A percentile compares a stretch with the other conserved stretches of the same genome.
Conservation (phyloP, 805 yeast species). For the Starmerella gropengiesseri region DNA sequence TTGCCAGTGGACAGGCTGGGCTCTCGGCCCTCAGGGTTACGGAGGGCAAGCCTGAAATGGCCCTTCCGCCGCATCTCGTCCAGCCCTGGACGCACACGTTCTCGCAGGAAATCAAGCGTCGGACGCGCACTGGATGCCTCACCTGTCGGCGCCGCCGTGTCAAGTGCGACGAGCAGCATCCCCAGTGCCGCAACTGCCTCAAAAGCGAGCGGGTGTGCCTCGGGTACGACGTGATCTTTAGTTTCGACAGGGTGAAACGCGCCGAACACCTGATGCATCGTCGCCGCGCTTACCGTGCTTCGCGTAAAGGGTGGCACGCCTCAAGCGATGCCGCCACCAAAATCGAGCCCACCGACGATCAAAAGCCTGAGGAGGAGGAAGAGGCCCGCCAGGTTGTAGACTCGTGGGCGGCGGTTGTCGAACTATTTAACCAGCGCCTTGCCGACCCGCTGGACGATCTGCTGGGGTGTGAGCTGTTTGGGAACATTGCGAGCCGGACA, state of each 20-base stretch:
- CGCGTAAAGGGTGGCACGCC: background rate
- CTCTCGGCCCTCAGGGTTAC: background rate
- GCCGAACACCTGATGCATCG: slow-evolving; percentile 8
- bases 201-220: slow-evolving; percentile 52
- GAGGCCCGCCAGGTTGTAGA: background rate
- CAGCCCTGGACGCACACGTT: slow-evolving; percentile 8
- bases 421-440: slow-evolving; percentile 19
- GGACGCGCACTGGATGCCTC: slow-evolving; percentile 66
- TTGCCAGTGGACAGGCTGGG: too few relatives aligned
- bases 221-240: slow-evolving; percentile 46
- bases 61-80: background rate
- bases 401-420: slow-evolving; percentile 25
- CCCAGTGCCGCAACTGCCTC: slow-evolving; percentile 57
- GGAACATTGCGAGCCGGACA: slow-evolving; percentile 15
- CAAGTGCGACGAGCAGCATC: slow-evolving; percentile 67
- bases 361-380: background rate
- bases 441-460: slow-evolving; percentile 25
- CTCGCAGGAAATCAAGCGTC: slow-evolving; percentile 35
- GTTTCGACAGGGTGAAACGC: slow-evolving; percentile 10
- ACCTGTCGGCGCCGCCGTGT: slow-evolving; percentile 63
- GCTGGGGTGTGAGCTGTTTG: slow-evolving; percentile 22
- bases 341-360: background rate
- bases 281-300: slow-evolving; percentile 4
- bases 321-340: background rate
- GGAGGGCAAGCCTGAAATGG: slow-evolving; percentile 1